Percentiles rank a stretch among this genome's conserved stretches.
phyloP scores from a whole-genome alignment of 2,329 filamentous ascomycete genomes.

The Fusarium sp. region DNA sequence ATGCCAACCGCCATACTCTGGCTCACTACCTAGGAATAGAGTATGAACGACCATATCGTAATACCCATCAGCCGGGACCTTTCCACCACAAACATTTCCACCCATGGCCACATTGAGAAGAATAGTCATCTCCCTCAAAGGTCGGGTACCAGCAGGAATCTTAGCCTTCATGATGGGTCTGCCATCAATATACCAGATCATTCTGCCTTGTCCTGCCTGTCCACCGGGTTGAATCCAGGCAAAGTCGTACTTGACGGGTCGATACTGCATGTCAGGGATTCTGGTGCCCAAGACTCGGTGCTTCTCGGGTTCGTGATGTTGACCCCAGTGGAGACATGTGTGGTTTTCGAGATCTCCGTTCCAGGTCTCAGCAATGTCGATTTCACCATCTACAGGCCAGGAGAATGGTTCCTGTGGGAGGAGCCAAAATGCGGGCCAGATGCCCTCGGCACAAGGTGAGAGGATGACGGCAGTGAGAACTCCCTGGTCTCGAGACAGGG shows the following conservation, averaged over 20 bases:
- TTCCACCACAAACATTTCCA: constrained; percentile 64
- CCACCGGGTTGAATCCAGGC: constrained; percentile 61
- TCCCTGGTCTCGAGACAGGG: constrained; percentile 59
- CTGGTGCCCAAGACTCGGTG: constrained; percentile 62
- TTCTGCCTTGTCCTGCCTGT: constrained; percentile 53
- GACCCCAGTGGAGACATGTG: constrained; percentile 66
- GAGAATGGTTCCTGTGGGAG: constrained; percentile 64
- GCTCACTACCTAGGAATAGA: constrained; percentile 61
- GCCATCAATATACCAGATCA: constrained; percentile 68
- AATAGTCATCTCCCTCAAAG: constrained; percentile 63
- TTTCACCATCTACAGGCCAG: constrained; percentile 66
- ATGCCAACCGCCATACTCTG: constrained; percentile 61
- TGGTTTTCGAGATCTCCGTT: constrained; percentile 64
- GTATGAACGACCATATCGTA: constrained; percentile 65
- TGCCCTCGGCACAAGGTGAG: constrained; percentile 61
- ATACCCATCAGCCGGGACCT: constrained; percentile 58
- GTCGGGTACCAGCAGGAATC: constrained; percentile 60
- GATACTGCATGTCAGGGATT: constrained; percentile 56
- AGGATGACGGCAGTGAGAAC: constrained; percentile 60
- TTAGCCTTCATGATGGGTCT: constrained; percentile 63
- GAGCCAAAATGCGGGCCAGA: constrained; percentile 70
- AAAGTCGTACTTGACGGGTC: constrained; percentile 62
- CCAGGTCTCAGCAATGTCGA: constrained; percentile 69
- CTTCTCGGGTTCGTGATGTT: constrained; percentile 62
- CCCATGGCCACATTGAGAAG: constrained; percentile 69